A percentile compares a stretch with the other conserved stretches of the same genome.
Evolutionary conservation across 2,329 filamentous ascomycete genomes (phyloP).

Genomic region (Botrytis fragariae): DNA sequence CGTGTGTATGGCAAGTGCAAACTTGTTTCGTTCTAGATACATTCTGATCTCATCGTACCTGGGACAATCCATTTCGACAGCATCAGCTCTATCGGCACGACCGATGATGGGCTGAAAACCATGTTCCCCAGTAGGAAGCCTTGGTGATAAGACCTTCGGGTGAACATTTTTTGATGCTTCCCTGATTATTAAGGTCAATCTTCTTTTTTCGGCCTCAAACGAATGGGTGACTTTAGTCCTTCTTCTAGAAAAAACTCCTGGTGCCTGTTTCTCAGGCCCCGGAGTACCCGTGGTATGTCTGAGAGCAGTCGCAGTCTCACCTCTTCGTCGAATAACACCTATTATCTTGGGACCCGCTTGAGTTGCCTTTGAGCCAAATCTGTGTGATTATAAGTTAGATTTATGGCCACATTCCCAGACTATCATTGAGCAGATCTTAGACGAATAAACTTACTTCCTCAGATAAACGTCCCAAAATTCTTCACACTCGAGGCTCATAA

Average conservation of each 20-base stretch:
- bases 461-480: slow-evolving; percentile 6
- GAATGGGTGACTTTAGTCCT: slow-evolving; percentile 1
- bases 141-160: not conserved
- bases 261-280: too few species aligned
- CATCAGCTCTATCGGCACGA: not conserved
- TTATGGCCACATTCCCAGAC: not conserved
- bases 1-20: slow-evolving; percentile 14
- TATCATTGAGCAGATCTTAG: not conserved
- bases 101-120: not conserved
- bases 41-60: slow-evolving; percentile 7
- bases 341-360: not conserved
- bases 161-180: not conserved
- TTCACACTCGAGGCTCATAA: not conserved
- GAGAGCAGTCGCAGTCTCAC: not conserved
- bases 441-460: not conserved
- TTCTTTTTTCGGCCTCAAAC: slow-evolving; percentile 1
- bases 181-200: not conserved
- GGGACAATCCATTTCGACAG: not conserved
- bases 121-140: not conserved
- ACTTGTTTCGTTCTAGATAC: not conserved
- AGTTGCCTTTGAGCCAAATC: not conserved
- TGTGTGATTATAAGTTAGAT: not conserved
- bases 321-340: not conserved
- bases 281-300: not conserved
- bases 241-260: not conserved